Evolutionary conservation across 116 monocot species (phyloP).

Genomic region (Phalaenopsis hybrid): DNA sequence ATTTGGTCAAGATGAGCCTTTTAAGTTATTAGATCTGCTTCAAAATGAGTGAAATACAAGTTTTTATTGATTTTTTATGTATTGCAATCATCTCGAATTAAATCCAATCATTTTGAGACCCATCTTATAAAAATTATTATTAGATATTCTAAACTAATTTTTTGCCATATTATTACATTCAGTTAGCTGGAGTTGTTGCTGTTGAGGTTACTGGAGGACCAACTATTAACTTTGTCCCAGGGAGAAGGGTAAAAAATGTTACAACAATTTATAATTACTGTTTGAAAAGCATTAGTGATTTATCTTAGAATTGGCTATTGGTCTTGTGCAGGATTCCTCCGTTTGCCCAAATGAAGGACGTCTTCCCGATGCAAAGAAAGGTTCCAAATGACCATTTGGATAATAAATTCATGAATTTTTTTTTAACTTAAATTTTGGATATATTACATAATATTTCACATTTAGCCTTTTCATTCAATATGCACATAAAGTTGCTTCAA

Average conservation of each 20-base stretch:
- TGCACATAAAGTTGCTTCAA: background rate
- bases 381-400: conserved; percentile 16
- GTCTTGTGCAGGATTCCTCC: conserved; percentile 65
- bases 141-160: too few relatives aligned
- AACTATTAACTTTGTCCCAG: conserved; percentile 72
- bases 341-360: conserved; percentile 80
- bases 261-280: conserved; percentile 1
- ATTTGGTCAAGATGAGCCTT: too few relatives aligned
- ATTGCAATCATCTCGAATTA: too few relatives aligned
- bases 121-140: too few relatives aligned
- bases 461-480: background rate
- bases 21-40: too few relatives aligned
- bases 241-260: conserved; percentile 60
- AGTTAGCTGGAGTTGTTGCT: conserved; percentile 99
- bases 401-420: conserved; percentile 1
- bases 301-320: conserved; percentile 8
- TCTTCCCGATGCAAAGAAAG: conserved; percentile 95
- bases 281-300: background rate
- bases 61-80: too few relatives aligned
- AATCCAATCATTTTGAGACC: too few relatives aligned
- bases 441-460: background rate
- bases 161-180: conserved; percentile 1
- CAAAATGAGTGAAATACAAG: too few relatives aligned
- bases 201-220: conserved; percentile 99
- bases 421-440: background rate